phyloP scores from a whole-genome alignment of 176 grass and related monocot genomes.

The Zizania latifolia region DNA sequence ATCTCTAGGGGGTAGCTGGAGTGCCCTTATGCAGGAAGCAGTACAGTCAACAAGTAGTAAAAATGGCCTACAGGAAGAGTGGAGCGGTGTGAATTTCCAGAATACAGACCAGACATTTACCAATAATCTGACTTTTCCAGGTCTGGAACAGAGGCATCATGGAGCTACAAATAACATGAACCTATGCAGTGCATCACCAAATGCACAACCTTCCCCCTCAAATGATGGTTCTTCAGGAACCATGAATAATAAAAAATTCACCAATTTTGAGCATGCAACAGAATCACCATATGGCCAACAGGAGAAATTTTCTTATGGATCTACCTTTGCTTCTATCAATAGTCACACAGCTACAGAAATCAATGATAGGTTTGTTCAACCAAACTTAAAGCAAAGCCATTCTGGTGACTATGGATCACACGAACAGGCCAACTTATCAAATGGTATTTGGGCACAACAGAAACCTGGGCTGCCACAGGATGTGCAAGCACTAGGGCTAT shows the following conservation, averaged over 20 bases:
- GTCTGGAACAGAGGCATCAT: conserved; percentile 1
- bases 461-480: conserved; percentile 29
- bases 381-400: conserved; percentile 24
- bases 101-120: conserved; percentile 21
- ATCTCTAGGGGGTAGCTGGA: conserved; percentile 47
- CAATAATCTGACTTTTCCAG: not conserved
- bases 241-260: conserved; percentile 2
- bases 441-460: conserved; percentile 28
- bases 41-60: conserved; percentile 38
- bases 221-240: not conserved
- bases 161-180: conserved; percentile 11
- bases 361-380: not conserved
- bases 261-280: conserved; percentile 30
- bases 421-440: conserved; percentile 20
- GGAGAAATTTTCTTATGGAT: not conserved
- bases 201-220: not conserved
- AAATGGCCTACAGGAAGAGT: conserved; percentile 39
- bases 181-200: conserved; percentile 4
- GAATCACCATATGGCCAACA: not conserved
- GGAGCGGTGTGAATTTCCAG: conserved; percentile 30
- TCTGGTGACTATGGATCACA: conserved; percentile 16
- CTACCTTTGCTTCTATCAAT: not conserved
- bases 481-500: conserved; percentile 53
- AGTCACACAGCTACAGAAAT: not conserved
- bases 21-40: conserved; percentile 55